Evolutionary conservation across 805 yeast genomes (phyloP).

Genomic region (Ogataea polymorpha): DNA sequence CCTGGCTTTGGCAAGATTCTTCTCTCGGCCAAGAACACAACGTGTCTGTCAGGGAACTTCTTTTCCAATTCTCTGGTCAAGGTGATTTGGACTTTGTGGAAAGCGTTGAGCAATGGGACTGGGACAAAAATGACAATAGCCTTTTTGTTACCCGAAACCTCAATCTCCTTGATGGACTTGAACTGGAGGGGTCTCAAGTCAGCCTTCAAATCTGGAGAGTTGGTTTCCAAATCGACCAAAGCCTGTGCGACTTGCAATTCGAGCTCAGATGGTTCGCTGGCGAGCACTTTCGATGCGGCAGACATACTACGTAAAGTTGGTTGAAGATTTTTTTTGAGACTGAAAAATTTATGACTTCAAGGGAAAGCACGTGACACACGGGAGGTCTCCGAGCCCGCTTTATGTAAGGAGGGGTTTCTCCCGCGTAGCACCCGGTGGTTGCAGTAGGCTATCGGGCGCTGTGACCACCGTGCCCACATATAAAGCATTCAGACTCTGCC

Average conservation of each 20-base stretch:
- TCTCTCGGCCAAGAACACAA: conserved; percentile 98
- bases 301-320: conserved; percentile 59
- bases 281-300: conserved; percentile 93
- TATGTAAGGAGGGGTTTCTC: background rate
- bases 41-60: conserved; percentile 99
- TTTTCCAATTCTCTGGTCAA: conserved; percentile 99
- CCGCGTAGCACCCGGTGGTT: too few species aligned
- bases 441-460: background rate
- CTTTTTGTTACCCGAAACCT: conserved; percentile 97
- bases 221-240: conserved; percentile 88
- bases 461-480: too few species aligned
- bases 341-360: conserved; percentile 6
- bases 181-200: conserved; percentile 98
- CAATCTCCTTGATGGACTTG: conserved; percentile 97
- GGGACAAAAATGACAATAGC: conserved; percentile 98
- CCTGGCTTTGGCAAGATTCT: conserved; percentile 99
- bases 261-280: conserved; percentile 95
- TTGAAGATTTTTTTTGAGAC: conserved; percentile 11
- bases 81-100: conserved; percentile 97
- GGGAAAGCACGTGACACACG: background rate
- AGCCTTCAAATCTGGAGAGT: conserved; percentile 94
- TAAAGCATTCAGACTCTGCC: too few species aligned
- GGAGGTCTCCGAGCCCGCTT: background rate
- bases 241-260: conserved; percentile 99
- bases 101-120: conserved; percentile 85